phyloP scores from a whole-genome alignment of 1,139 yeast species.

The Blastobotrys illinoisensis region DNA sequence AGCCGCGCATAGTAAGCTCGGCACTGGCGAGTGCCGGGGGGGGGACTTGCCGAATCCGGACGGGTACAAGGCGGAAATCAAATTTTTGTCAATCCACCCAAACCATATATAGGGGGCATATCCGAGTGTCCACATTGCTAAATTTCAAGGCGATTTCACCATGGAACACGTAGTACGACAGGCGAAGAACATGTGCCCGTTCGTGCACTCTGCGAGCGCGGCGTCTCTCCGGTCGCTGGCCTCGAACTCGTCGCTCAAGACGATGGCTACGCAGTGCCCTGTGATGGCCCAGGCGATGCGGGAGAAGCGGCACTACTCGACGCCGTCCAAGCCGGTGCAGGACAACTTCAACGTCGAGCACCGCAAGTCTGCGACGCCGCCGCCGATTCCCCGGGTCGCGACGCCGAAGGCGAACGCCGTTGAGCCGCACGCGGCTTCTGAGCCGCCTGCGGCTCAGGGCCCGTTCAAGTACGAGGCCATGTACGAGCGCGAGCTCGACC shows the following conservation, averaged over 20 bases:
- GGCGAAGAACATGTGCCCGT: constrained; percentile 80
- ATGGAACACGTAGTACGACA: constrained; percentile 82
- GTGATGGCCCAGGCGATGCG: constrained; percentile 77
- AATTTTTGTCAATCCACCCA: not conserved
- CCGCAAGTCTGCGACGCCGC: constrained; percentile 36
- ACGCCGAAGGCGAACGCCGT: constrained; percentile 3
- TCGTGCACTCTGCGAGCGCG: constrained; percentile 61
- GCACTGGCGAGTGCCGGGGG: not conserved
- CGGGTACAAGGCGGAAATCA: not conserved
- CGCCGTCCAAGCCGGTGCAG: constrained; percentile 47
- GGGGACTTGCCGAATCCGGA: not conserved
- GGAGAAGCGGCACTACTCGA: constrained; percentile 42
- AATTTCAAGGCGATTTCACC: too few relatives aligned
- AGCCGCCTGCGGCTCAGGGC: not conserved
- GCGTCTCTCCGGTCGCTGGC: constrained; percentile 43
- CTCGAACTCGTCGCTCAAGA: constrained; percentile 36
- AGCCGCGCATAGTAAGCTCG: not conserved
- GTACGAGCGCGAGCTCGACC: constrained; percentile 56
- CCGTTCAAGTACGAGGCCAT: constrained; percentile 62
- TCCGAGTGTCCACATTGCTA: not conserved
- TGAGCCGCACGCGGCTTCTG: not conserved
- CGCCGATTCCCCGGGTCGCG: constrained; percentile 15
- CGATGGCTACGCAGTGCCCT: constrained; percentile 75
- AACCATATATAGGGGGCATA: not conserved
- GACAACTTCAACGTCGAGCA: constrained; percentile 41